These are phyloP conservation scores for Dipodascopsis uninucleata DNA, from an alignment of 805 yeast species.

Conservation along the genomic window DNA sequence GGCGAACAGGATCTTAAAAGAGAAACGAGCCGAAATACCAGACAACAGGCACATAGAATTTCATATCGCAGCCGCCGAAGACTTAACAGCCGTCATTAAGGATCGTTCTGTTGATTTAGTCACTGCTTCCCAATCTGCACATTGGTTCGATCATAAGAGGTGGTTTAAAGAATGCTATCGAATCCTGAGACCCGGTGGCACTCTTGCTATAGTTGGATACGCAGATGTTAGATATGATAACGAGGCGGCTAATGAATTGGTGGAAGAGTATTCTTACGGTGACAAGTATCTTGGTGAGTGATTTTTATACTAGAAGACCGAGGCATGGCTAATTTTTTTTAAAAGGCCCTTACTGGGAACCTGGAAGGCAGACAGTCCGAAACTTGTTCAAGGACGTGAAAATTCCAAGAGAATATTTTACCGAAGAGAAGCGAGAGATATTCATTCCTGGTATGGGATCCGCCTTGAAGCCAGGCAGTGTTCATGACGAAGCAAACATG, in stretches of 20 bases:
- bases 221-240: conserved; percentile 62
- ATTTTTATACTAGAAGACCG: no score
- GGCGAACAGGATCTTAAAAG: conserved; percentile 38
- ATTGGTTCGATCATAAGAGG: conserved; percentile 65
- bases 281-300: conserved; percentile 36
- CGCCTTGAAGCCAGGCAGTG: no score
- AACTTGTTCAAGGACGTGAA: conserved; percentile 43
- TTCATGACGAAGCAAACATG: no score
- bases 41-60: conserved; percentile 13
- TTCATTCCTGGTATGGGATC: conserved; percentile 17
- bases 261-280: conserved; percentile 50
- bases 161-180: conserved; percentile 51
- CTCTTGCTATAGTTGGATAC: conserved; percentile 76
- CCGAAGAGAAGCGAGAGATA: conserved; percentile 36
- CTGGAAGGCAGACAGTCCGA: conserved; percentile 62
- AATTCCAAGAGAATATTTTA: conserved; percentile 44
- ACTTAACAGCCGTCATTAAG: conserved; percentile 24
- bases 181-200: conserved; percentile 57
- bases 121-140: conserved; percentile 81
- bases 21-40: conserved; percentile 26
- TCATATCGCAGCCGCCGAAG: conserved; percentile 24
- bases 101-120: conserved; percentile 54
- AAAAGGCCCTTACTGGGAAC: conserved; percentile 77
- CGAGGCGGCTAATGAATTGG: conserved; percentile 53
- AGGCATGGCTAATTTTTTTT: conserved; percentile 2